Base-by-base conservation (phyloP, 768 basidiomycete genomes). In the Leccinum arenicola region DNA sequence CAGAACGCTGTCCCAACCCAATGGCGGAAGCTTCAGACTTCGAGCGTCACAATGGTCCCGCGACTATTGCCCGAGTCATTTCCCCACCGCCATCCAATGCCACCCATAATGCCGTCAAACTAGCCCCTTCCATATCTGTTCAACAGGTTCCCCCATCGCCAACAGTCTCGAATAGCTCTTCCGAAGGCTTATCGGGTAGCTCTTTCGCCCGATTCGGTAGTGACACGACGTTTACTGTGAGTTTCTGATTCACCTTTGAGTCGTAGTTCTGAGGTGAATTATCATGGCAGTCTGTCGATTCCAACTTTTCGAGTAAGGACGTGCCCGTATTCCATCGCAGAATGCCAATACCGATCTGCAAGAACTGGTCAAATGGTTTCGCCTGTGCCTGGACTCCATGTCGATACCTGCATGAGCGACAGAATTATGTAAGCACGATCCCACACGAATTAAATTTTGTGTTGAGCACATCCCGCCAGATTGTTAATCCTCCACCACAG, bases 171-270 rank as follows among this genome's bases (percentile, higher is more conserved):
- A 17, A 15, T 0, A 65, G 60, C 45, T 64, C 65, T 3, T 69
- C 69, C 6, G 69, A 67, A 52, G 69, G 63, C 6, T 6, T 50
- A 3, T 71, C 60, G 3, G 59, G 62, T 0, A 31, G 33, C 0
- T 69, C 66, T 6, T 68, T 55, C 2, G 35, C 52, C 9, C 27
- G 11, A 3, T 48, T 36, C 7, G 62, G 67, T 8, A 66, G 67
- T 9, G 63, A 66, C 35, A 70, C 69, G 2, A 59, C 69, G 2
- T 62, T 58, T 47, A 70, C 65, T 9, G 68, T 70, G 57, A 27
- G 65, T 47, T 15, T 9, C 4, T 17, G 6, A 21, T 50, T 8
- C n/a, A 0, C 2, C 6, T 1, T 14, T 10, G 3, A 15, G 14
- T 8, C 12, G 14, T 51, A 3, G 27, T 51, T 48, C 50, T 58